phyloP scores from a whole-genome alignment of 2,329 filamentous ascomycete species.

The Catunica adiposa region DNA sequence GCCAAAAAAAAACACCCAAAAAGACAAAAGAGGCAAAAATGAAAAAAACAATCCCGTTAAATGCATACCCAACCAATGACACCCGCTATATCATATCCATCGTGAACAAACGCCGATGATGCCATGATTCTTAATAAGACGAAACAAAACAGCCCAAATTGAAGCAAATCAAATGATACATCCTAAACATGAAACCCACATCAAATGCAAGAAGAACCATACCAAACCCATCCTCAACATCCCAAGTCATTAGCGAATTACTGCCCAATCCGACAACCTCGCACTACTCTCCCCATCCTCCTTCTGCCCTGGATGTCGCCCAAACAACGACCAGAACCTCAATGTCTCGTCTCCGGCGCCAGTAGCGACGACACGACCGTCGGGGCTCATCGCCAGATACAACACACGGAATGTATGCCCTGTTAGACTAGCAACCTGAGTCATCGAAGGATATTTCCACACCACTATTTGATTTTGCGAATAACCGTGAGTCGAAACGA shows the following conservation, averaged over 20 bases:
- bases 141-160: neutral
- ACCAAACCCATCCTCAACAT: neutral
- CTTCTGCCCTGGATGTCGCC: conserved; percentile 55
- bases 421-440: conserved; percentile 84
- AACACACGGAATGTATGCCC: conserved; percentile 94
- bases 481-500: conserved; percentile 93
- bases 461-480: conserved; percentile 97
- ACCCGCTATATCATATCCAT: neutral
- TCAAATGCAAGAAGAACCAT: neutral
- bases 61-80: neutral
- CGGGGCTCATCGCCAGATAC: conserved; percentile 93
- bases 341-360: conserved; percentile 93
- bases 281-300: conserved; percentile 48
- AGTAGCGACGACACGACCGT: conserved; percentile 84
- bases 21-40: no score
- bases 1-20: no score
- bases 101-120: neutral
- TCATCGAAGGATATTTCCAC: conserved; percentile 98
- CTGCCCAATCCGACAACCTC: conserved; percentile 61
- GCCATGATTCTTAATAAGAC: neutral
- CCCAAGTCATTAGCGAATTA: conserved; percentile 63
- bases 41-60: no score
- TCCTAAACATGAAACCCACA: neutral
- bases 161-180: neutral
- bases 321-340: conserved; percentile 93